A percentile compares a stretch with the other conserved stretches of the same genome.
phyloP scores from a whole-genome alignment of 2,329 filamentous ascomycete species.

The Ophioceras dolichostomum region DNA sequence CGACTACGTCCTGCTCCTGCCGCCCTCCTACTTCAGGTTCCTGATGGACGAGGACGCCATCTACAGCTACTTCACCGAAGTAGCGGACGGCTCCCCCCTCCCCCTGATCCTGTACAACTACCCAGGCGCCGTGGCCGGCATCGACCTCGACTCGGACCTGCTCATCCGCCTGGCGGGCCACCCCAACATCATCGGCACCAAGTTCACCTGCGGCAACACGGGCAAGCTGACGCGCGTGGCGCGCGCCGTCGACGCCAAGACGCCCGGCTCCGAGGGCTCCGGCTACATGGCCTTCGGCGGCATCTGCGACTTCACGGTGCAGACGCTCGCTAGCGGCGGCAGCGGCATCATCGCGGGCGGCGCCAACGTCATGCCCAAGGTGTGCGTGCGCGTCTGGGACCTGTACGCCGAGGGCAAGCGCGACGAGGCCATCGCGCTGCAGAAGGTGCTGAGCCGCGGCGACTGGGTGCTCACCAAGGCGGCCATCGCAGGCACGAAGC shows the following conservation, averaged over 20 bases:
- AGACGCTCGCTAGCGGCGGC: slow-evolving; percentile 67
- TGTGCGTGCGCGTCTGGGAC: slow-evolving; percentile 68
- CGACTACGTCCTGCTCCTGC: slow-evolving; percentile 69
- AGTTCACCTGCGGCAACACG: slow-evolving; percentile 86
- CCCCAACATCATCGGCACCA: slow-evolving; percentile 76
- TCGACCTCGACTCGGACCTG: slow-evolving; percentile 83
- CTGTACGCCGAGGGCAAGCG: slow-evolving; percentile 61
- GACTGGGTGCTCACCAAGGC: slow-evolving; percentile 79
- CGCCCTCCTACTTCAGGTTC: slow-evolving; percentile 71
- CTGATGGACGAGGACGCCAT: slow-evolving; percentile 65
- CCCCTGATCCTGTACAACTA: slow-evolving; percentile 88
- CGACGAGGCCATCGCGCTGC: slow-evolving; percentile 62
- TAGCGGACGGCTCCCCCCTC: slow-evolving; percentile 64
- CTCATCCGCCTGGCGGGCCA: slow-evolving; percentile 69
- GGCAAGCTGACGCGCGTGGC: slow-evolving; percentile 81
- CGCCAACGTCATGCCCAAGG: slow-evolving; percentile 75
- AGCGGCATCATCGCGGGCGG: slow-evolving; percentile 77
- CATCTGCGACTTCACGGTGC: slow-evolving; percentile 77
- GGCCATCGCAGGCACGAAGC: slow-evolving; percentile 78
- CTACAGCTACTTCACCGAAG: slow-evolving; percentile 40
- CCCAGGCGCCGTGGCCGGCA: slow-evolving; percentile 72
- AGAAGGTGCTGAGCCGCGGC: slow-evolving; percentile 64
- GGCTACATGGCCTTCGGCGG: slow-evolving; percentile 81
- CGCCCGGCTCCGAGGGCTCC: slow-evolving; percentile 42
- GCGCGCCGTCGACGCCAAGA: slow-evolving; percentile 57